phyloP scores from a whole-genome alignment of 495 filamentous ascomycete genomes.

The Aspergillus bridgeri region DNA sequence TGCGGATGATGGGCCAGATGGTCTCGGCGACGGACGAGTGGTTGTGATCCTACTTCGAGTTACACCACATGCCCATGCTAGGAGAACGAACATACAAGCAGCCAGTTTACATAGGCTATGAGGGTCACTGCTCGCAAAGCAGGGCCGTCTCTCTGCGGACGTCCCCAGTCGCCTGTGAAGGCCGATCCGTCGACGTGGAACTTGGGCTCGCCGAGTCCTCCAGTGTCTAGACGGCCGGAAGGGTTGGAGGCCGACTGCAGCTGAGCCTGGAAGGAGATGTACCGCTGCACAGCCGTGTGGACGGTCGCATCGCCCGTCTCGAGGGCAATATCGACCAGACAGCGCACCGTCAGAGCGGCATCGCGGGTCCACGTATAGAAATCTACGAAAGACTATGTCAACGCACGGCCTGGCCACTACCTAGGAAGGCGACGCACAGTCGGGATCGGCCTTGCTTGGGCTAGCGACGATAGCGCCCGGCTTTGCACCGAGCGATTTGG shows the following conservation, averaged over 20 bases:
- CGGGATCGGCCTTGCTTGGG: slow-evolving; percentile 48
- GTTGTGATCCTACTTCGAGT: slow-evolving; percentile 31
- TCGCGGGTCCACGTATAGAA: slow-evolving; percentile 63
- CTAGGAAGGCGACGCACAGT: slow-evolving; percentile 43
- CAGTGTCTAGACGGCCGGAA: slow-evolving; percentile 48
- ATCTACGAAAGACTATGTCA: slow-evolving; percentile 35
- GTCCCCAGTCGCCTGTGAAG: slow-evolving; percentile 57
- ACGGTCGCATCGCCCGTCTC: slow-evolving; percentile 31
- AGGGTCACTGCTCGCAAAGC: slow-evolving; percentile 36
- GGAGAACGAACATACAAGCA: slow-evolving; percentile 19
- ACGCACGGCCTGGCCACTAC: neutral
- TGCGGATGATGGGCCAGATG: slow-evolving; percentile 53
- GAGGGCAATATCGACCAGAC: slow-evolving; percentile 50
- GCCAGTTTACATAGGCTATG: slow-evolving; percentile 33
- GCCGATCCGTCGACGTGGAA: slow-evolving; percentile 51
- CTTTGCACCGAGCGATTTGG: slow-evolving; percentile 36
- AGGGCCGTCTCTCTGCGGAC: slow-evolving; percentile 62
- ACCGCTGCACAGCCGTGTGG: slow-evolving; percentile 48
- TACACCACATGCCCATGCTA: neutral
- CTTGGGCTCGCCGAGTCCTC: slow-evolving; percentile 61
- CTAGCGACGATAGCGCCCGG: slow-evolving; percentile 52
- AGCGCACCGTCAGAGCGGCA: slow-evolving; percentile 52
- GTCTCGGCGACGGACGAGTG: slow-evolving; percentile 33
- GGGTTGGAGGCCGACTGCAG: slow-evolving; percentile 54
- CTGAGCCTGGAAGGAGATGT: slow-evolving; percentile 49